Evolutionary conservation across 352 stramenopile genomes (phyloP).

Genomic region (Pythium vanterpoolii): DNA sequence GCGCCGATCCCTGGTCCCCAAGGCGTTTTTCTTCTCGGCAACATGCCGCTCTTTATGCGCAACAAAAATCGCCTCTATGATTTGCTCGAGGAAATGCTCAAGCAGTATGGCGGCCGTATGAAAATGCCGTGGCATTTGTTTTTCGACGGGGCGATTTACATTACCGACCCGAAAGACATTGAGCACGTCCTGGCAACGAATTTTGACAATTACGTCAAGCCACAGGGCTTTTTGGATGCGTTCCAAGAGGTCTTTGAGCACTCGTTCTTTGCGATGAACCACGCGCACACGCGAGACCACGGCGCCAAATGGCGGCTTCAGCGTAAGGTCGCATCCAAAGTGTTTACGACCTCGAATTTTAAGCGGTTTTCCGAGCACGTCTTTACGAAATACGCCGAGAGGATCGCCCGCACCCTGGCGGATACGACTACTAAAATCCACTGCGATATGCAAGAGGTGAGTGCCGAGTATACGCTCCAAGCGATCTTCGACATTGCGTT

Average conservation of each 20-base stretch:
- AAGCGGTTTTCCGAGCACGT: slow-evolving; percentile 42
- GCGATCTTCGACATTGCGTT: slow-evolving; percentile 66
- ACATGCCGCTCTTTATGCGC: slow-evolving; percentile 47
- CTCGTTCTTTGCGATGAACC: slow-evolving; percentile 75
- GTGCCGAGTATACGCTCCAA: slow-evolving; percentile 45
- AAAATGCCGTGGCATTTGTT: slow-evolving; percentile 72
- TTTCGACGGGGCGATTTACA: slow-evolving; percentile 60
- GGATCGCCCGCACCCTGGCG: slow-evolving; percentile 8
- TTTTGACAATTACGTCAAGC: slow-evolving; percentile 73
- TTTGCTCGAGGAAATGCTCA: slow-evolving; percentile 46
- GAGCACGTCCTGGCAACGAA: slow-evolving; percentile 66
- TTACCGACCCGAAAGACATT: slow-evolving; percentile 57
- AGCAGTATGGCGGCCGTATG: slow-evolving; percentile 42
- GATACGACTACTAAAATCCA: not conserved
- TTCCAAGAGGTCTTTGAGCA: slow-evolving; percentile 66
- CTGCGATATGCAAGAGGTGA: slow-evolving; percentile 58
- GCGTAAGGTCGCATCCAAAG: slow-evolving; percentile 82
- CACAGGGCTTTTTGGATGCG: slow-evolving; percentile 59
- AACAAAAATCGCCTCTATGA: slow-evolving; percentile 57
- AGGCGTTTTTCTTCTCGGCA: slow-evolving; percentile 46
- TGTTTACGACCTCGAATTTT: slow-evolving; percentile 78
- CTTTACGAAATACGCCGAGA: slow-evolving; percentile 41
- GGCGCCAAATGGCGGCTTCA: slow-evolving; percentile 68
- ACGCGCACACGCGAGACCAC: slow-evolving; percentile 43
- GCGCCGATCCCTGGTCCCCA: slow-evolving; percentile 37